Conservation (phyloP, 2,329 filamentous ascomycete species). For the Verticillium nonalfalfae region DNA sequence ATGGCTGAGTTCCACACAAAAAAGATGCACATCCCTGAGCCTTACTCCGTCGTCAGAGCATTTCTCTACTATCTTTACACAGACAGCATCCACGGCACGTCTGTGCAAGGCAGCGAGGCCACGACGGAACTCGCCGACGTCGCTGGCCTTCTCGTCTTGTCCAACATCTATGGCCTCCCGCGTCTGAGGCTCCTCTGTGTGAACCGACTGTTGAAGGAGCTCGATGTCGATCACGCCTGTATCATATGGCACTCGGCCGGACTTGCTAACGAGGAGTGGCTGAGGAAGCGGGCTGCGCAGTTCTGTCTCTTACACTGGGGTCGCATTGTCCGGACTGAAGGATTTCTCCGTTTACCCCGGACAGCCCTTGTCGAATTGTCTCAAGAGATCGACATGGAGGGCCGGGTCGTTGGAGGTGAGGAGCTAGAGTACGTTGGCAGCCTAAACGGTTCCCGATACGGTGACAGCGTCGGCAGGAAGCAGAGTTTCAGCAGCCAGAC, state of each 20-base stretch:
- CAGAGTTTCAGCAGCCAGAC: constrained; percentile 54
- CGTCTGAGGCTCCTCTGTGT: constrained; percentile 87
- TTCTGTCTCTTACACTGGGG: constrained; percentile 96
- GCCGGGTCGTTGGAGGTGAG: constrained; percentile 82
- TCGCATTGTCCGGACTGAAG: constrained; percentile 80
- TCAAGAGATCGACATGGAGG: constrained; percentile 88
- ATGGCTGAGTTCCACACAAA: constrained; percentile 98
- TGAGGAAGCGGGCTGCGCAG: constrained; percentile 77
- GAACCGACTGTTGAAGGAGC: constrained; percentile 80
- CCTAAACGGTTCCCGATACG: constrained; percentile 38
- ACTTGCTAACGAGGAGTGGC: constrained; percentile 86
- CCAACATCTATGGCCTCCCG: constrained; percentile 96
- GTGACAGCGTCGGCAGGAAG: constrained; percentile 41
- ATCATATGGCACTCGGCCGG: constrained; percentile 94
- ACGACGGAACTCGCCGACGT: constrained; percentile 78
- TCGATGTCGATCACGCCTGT: constrained; percentile 91
- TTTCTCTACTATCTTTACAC: constrained; percentile 97
- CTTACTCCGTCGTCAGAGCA: constrained; percentile 86
- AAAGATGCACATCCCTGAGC: constrained; percentile 96
- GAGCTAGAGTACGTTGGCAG: constrained; percentile 60
- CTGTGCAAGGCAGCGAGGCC: constrained; percentile 55
- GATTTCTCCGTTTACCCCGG: constrained; percentile 76
- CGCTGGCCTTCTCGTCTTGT: constrained; percentile 92
- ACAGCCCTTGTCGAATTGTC: constrained; percentile 82
- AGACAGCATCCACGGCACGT: constrained; percentile 67